phyloP scores from a whole-genome alignment of 306 rosid species.

The Prosopis cineraria region DNA sequence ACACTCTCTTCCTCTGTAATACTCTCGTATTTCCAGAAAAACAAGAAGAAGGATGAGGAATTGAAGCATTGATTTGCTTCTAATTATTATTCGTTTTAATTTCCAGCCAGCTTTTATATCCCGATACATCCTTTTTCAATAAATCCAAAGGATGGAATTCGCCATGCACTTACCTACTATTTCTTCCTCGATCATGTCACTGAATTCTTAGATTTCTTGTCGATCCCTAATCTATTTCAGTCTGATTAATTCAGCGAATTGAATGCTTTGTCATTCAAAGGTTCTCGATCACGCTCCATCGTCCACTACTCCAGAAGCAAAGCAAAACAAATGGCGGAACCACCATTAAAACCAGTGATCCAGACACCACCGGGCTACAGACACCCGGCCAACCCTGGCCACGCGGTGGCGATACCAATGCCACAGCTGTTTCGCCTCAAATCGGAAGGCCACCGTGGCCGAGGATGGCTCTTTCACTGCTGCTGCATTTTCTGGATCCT shows the following conservation, averaged over 20 bases:
- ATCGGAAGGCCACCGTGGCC: slow-evolving; percentile 15
- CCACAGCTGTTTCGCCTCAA: not conserved
- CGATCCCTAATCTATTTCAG: not conserved
- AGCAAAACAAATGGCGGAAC: slow-evolving; percentile 42
- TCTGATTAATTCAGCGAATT: no score
- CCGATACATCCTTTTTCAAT: not conserved
- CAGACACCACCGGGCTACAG: slow-evolving; percentile 62
- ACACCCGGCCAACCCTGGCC: slow-evolving; percentile 17
- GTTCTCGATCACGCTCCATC: not conserved
- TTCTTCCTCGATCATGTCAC: not conserved
- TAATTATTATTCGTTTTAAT: no score
- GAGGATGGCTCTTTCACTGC: slow-evolving; percentile 51
- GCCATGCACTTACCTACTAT: not conserved
- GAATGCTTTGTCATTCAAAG: not conserved
- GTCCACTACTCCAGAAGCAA: not conserved
- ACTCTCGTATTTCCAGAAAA: not conserved
- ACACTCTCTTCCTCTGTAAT: not conserved
- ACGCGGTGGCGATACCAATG: slow-evolving; percentile 17
- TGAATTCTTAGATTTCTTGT: no score
- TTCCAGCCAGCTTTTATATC: not conserved
- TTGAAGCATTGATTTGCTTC: not conserved
- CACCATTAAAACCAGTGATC: slow-evolving; percentile 42
- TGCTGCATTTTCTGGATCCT: slow-evolving; percentile 35
- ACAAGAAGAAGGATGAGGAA: no score
- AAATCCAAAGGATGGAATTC: not conserved